Evolutionary conservation across 1,284 basidiomycete species (phyloP).

Genomic region (Heterobasidion occidentale): DNA sequence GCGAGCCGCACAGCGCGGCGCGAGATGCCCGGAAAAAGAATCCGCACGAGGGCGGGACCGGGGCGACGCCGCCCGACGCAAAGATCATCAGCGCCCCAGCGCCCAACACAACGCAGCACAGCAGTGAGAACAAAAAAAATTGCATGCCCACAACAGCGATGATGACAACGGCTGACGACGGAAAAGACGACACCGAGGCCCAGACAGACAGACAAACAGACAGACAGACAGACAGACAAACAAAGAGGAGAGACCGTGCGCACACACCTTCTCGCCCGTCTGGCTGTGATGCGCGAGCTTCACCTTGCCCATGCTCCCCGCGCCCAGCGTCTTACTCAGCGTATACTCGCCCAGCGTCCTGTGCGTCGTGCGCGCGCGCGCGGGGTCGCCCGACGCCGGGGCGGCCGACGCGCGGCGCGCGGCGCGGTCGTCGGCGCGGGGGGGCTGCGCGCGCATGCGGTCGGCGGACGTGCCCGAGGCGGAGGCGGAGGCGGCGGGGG

Average conservation of each 20-base stretch:
- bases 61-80: no score
- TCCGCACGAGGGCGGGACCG: no score
- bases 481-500: constrained; percentile 22
- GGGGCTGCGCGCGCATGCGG: constrained; percentile 15
- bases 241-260: no score
- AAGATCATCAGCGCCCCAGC: no score
- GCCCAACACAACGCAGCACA: no score
- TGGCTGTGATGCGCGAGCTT: constrained; percentile 90
- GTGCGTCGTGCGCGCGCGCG: constrained; percentile 37
- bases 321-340: constrained; percentile 94
- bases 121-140: no score
- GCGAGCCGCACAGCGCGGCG: no score
- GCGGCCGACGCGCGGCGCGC: constrained; percentile 19
- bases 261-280: constrained; percentile 85
- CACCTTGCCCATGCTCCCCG: constrained; percentile 99
- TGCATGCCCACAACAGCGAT: no score
- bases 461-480: constrained; percentile 24
- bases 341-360: constrained; percentile 89
- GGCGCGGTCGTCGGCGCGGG: constrained; percentile 24
- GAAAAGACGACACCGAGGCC: neutral
- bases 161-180: neutral
- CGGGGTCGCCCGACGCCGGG: constrained; percentile 10
- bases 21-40: no score
- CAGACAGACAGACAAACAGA: neutral
- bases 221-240: no score